Conservation (phyloP, 169 alveolate genomes). For the Miamiensis avidus region DNA sequence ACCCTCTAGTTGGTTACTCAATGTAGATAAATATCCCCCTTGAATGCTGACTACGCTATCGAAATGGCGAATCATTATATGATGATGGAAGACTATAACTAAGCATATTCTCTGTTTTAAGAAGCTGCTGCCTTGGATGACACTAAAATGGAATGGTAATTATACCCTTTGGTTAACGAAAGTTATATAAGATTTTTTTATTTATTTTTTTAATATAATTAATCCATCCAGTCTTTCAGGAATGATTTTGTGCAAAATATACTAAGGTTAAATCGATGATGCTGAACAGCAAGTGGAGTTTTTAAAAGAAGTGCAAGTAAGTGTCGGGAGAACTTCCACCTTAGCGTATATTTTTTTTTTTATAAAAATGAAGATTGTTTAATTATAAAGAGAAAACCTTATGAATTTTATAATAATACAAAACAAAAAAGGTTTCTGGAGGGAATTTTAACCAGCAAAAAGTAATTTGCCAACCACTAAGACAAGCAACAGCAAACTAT, state of each 20-base stretch:
- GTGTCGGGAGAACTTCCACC: constrained; percentile 64
- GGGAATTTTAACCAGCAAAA: constrained; percentile 45
- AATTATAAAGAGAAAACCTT: too few relatives aligned
- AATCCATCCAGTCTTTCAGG: constrained; percentile 43
- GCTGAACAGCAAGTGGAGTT: constrained; percentile 82
- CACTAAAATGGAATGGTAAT: constrained; percentile 60
- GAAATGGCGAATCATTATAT: constrained; percentile 73
- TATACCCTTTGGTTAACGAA: not conserved
- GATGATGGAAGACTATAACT: constrained; percentile 72
- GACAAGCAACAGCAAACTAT: not conserved
- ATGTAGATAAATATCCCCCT: constrained; percentile 68
- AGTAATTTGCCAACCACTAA: not conserved
- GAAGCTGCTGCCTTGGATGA: constrained; percentile 84
- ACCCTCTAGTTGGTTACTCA: constrained; percentile 60
- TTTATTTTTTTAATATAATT: too few relatives aligned
- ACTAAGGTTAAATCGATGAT: constrained; percentile 79
- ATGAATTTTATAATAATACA: constrained; percentile 12
- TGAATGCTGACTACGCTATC: constrained; percentile 59
- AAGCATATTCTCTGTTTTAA: constrained; percentile 68
- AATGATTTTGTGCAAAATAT: constrained; percentile 77
- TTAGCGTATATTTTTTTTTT: constrained; percentile 36
- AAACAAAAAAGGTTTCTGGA: constrained; percentile 60
- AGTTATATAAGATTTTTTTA: too few relatives aligned
- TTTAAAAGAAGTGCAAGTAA: constrained; percentile 65
- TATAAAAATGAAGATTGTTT: too few relatives aligned